A percentile compares a stretch with the other conserved stretches of the same genome.
Conservation (phyloP, 129 eudicot genomes). For the Escallonia rubra region DNA sequence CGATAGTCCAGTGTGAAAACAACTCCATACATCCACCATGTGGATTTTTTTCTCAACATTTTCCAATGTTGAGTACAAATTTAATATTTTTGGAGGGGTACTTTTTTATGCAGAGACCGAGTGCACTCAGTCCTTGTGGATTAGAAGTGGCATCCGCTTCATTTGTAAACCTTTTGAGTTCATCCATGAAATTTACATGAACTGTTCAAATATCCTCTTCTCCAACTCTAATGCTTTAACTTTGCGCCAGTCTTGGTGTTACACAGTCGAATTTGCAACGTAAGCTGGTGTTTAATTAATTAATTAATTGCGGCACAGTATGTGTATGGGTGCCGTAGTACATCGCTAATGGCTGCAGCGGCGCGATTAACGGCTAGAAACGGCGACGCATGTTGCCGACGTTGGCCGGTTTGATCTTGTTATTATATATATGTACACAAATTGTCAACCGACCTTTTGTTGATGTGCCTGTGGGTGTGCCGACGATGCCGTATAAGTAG, state of each 20-base stretch:
- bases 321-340: neutral
- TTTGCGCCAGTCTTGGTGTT: too few relatives aligned
- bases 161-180: constrained; percentile 29
- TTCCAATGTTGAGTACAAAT: neutral
- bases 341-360: neutral
- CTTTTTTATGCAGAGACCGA: constrained; percentile 24
- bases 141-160: constrained; percentile 56
- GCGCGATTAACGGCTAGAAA: constrained; percentile 27
- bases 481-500: constrained; percentile 17
- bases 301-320: neutral
- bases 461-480: neutral
- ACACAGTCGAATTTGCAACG: too few relatives aligned
- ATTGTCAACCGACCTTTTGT: constrained; percentile 29
- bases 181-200: constrained; percentile 29
- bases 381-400: constrained; percentile 29
- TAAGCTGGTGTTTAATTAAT: too few relatives aligned
- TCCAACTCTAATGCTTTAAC: too few relatives aligned
- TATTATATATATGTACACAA: constrained; percentile 2
- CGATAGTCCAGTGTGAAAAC: constrained; percentile 41
- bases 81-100: constrained; percentile 12
- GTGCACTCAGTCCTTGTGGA: constrained; percentile 81
- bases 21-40: neutral
- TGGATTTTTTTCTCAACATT: constrained; percentile 1
- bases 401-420: constrained; percentile 26
- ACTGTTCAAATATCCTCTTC: constrained; percentile 13